Percentiles rank a stretch among this genome's conserved stretches.
These are phyloP conservation scores for Pythium brachiatum DNA, from an alignment of 352 stramenopile species.

Conservation along the genomic window DNA sequence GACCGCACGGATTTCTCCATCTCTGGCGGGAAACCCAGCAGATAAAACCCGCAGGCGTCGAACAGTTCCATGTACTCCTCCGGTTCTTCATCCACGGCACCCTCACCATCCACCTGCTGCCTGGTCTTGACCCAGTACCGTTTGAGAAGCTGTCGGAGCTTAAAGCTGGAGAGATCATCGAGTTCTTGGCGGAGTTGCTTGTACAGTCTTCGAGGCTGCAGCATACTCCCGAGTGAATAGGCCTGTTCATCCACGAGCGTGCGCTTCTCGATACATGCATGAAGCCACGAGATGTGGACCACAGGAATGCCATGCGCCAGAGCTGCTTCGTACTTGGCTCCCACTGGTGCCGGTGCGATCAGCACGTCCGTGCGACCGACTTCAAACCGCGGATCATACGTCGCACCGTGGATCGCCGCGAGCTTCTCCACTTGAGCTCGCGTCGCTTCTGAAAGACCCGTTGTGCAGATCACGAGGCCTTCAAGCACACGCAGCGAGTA, in stretches of 20 bases:
- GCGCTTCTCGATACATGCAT: conserved; percentile 57
- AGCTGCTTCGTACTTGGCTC: conserved; percentile 66
- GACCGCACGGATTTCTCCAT: conserved; percentile 40
- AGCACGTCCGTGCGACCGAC: conserved; percentile 60
- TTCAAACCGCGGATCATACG: conserved; percentile 61
- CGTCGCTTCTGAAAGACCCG: conserved; percentile 49
- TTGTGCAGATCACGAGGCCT: conserved; percentile 64
- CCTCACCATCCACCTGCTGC: background rate
- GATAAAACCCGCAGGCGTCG: conserved; percentile 58
- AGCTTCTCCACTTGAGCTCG: conserved; percentile 54
- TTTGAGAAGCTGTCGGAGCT: conserved; percentile 31
- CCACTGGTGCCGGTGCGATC: conserved; percentile 50
- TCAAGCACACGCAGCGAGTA: conserved; percentile 50
- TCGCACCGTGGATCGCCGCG: conserved; percentile 35
- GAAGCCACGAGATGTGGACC: conserved; percentile 66
- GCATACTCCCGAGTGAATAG: conserved; percentile 41
- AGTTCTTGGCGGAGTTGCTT: conserved; percentile 39
- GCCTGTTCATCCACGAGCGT: conserved; percentile 44
- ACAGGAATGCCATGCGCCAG: conserved; percentile 56
- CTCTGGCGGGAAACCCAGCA: conserved; percentile 50
- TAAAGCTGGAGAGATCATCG: conserved; percentile 27
- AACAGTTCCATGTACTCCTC: conserved; percentile 54
- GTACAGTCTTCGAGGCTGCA: conserved; percentile 34
- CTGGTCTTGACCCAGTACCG: conserved; percentile 20
- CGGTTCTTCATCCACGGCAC: background rate